Evolutionary conservation across 495 filamentous ascomycete species (phyloP), one percentile per base, ranked within the genome.

Genomic region (Neurospora sp.): DNA sequence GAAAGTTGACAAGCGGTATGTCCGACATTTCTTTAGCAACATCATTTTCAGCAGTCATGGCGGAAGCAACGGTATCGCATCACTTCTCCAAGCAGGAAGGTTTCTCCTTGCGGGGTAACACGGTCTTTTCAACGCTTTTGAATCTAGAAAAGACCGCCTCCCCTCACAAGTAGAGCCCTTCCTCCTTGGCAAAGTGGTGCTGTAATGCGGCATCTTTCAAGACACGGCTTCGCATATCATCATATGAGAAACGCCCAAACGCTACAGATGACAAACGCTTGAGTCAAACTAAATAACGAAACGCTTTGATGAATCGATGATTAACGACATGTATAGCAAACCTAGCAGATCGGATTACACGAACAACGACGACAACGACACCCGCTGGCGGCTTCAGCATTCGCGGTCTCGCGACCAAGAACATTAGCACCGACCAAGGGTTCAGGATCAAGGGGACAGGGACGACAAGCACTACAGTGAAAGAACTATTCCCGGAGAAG

Each of bases 401-500:
- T 73, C 89, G 90, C 71, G 90, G 92, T 40, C 74, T 86, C 44
- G 86, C 88, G 7, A 81, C 75, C 22, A 82, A 84, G 69, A 65
- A 65, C 27, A 65, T 65, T 17, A 65, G 27, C 27, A 53, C 75
- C n/a, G 83, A 88, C 68, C 83, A 87, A 72, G 91, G 87, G 2
- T 86, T 90, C 75, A 84, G 87, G 7, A 92, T 95, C 75, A 91
- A 90, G 59, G 92, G 92, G 3, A 81, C 40, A 75, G 82, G 84
- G 10, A 80, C 86, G 12, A 81, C 40, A 75, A 82, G 84, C 9
- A 80, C 86, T 4, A 89, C 87, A 1, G 89, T 86, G 3, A 90
- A 87, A 70, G 92, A 94, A 78, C 79, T 94, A 16, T 94, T 94
- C 72, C 91, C 92, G 10, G 85, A 85, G 5, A 91, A 89, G 73